Conservation (phyloP, 75 land plant genomes). For the Adiantum capillusveneris region DNA sequence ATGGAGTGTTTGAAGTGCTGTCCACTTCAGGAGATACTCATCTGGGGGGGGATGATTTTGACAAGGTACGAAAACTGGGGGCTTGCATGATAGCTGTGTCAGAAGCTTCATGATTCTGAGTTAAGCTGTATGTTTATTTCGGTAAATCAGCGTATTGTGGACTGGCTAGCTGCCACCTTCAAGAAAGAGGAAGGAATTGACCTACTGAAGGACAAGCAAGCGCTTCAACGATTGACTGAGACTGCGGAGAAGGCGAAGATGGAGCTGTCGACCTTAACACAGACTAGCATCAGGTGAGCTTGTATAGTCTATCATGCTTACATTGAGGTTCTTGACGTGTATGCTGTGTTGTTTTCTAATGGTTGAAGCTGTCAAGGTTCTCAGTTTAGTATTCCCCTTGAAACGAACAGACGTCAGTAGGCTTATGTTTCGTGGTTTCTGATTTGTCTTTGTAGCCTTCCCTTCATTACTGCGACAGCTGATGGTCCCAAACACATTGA, state of each 20-base stretch:
- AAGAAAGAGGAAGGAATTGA: slow-evolving; percentile 74
- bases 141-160: too few species aligned
- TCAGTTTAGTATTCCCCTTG: slow-evolving; percentile 54
- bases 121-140: slow-evolving; percentile 79
- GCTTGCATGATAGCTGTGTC: not conserved
- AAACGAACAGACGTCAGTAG: slow-evolving; percentile 73
- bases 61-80: slow-evolving; percentile 46
- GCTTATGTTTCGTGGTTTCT: not conserved
- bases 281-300: too few species aligned
- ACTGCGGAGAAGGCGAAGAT: slow-evolving; percentile 81
- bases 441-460: slow-evolving; percentile 20
- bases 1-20: slow-evolving; percentile 90
- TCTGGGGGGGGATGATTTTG: slow-evolving; percentile 93
- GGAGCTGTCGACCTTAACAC: too few species aligned
- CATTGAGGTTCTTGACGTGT: too few species aligned
- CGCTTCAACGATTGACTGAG: slow-evolving; percentile 70
- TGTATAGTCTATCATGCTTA: too few species aligned
- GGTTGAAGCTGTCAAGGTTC: too few species aligned
- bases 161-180: too few species aligned
- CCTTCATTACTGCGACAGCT: slow-evolving; percentile 78
- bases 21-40: slow-evolving; percentile 94
- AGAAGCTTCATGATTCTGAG: slow-evolving; percentile 24
- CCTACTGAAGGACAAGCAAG: too few species aligned
- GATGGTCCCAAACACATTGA: slow-evolving; percentile 90
- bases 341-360: too few species aligned